These are phyloP conservation scores for Sporopachydermia lactativora DNA, from an alignment of 805 yeast species.

Conservation along the genomic window DNA sequence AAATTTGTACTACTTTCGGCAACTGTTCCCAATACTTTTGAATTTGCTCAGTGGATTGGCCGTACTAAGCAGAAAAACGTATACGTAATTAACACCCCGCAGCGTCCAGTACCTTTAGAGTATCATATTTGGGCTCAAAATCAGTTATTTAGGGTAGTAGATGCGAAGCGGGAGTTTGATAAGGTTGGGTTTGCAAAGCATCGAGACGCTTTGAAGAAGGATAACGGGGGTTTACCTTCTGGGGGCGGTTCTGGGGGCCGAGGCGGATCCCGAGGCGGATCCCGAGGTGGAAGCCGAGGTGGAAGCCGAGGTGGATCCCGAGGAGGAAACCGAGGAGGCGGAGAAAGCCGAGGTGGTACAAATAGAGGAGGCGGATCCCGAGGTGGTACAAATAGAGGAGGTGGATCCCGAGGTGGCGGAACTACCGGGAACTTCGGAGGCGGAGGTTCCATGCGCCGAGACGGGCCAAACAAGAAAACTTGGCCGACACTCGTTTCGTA, in stretches of 20 bases:
- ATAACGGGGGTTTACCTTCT: conserved; percentile 1
- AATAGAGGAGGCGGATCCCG: conserved; percentile 28
- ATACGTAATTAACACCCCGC: conserved; percentile 90
- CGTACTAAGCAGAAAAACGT: conserved; percentile 92
- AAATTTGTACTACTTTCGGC: conserved; percentile 86
- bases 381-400: conserved; percentile 13
- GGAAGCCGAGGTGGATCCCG: conserved; percentile 19
- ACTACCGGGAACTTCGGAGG: conserved; percentile 24
- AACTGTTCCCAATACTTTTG: conserved; percentile 96
- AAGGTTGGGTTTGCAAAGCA: conserved; percentile 52
- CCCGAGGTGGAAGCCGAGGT: conserved; percentile 17
- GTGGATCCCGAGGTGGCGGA: conserved; percentile 16
- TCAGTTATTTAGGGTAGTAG: conserved; percentile 58
- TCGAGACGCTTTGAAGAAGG: conserved; percentile 27
- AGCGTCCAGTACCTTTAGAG: conserved; percentile 93
- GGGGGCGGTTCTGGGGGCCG: conserved; percentile 32
- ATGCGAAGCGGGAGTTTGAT: conserved; percentile 54
- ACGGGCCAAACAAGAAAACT: conserved; percentile 66
- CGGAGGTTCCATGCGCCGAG: too few relatives aligned
- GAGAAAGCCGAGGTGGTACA: conserved; percentile 19
- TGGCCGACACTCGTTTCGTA: conserved; percentile 65
- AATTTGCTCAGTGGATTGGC: conserved; percentile 98
- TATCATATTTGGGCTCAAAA: conserved; percentile 76
- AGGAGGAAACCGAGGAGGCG: conserved; percentile 19
- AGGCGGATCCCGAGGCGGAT: conserved; percentile 16